Percentiles rank a stretch among this genome's conserved stretches.
Conservation (phyloP, 163 green algal species). For the Scenedesmus sp. region DNA sequence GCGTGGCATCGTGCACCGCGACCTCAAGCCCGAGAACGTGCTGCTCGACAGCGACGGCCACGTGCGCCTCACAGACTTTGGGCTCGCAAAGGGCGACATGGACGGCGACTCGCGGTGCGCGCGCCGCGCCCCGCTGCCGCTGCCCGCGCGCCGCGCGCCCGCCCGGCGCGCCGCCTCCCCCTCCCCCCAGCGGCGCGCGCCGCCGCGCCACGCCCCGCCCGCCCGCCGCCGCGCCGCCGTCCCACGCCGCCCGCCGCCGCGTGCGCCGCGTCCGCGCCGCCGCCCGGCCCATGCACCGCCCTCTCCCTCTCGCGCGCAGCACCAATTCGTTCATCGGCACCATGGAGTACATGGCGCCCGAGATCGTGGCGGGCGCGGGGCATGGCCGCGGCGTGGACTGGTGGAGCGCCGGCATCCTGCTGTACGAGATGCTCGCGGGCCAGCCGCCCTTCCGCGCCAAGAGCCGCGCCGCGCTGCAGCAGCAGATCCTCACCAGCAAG, state of each 20-base stretch:
- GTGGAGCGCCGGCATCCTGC: conserved; percentile 93
- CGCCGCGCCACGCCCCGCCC: neutral
- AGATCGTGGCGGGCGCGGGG: conserved; percentile 82
- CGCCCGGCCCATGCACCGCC: too few species aligned
- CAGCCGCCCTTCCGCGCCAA: conserved; percentile 88
- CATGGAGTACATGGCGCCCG: conserved; percentile 97
- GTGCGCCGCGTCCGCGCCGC: too few species aligned
- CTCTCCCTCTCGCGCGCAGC: too few species aligned
- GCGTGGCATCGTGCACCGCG: conserved; percentile 59
- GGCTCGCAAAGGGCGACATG: conserved; percentile 90
- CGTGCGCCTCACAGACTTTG: conserved; percentile 96
- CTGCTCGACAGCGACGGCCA: conserved; percentile 87
- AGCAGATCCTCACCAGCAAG: conserved; percentile 83
- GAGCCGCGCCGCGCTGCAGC: conserved; percentile 81
- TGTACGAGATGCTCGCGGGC: conserved; percentile 98
- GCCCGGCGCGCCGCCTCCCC: conserved; percentile 71
- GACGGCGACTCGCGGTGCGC: conserved; percentile 51
- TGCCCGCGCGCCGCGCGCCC: conserved; percentile 57
- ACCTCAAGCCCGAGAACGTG: conserved; percentile 99
- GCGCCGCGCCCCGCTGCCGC: too few species aligned
- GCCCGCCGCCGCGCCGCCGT: too few species aligned
- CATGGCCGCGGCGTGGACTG: conserved; percentile 95
- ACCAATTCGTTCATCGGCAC: conserved; percentile 97
- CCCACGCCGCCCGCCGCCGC: too few species aligned
- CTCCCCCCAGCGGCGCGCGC: conserved; percentile 60